Conservation (phyloP, 2,329 filamentous ascomycete genomes). For the Sporothrix schenckii region DNA sequence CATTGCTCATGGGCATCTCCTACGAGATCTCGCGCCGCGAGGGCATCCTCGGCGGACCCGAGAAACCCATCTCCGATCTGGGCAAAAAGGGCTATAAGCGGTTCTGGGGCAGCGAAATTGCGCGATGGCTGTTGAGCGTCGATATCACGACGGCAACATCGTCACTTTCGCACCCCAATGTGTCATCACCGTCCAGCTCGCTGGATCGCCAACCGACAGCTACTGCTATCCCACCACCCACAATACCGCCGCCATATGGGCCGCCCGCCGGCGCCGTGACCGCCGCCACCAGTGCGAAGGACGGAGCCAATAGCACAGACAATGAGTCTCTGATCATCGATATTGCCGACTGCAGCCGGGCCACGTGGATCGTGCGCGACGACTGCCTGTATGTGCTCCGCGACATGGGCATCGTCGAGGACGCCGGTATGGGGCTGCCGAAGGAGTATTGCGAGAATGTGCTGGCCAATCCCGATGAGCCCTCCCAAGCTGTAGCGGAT, state of each 20-base stretch:
- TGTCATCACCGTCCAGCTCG: not conserved
- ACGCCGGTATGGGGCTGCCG: constrained; percentile 55
- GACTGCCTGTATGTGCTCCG: constrained; percentile 79
- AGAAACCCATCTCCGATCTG: constrained; percentile 87
- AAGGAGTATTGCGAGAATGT: constrained; percentile 32
- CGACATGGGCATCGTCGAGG: constrained; percentile 73
- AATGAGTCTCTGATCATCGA: constrained; percentile 58
- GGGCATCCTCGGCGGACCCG: constrained; percentile 82
- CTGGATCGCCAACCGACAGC: not conserved
- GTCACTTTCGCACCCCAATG: not conserved
- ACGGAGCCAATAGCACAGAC: not conserved
- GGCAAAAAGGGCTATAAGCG: constrained; percentile 79
- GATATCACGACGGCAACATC: constrained; percentile 37
- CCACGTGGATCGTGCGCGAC: constrained; percentile 81
- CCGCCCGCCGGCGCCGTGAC: not conserved
- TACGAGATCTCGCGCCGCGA: constrained; percentile 90
- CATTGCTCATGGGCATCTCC: constrained; percentile 86
- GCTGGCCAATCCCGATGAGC: constrained; percentile 8
- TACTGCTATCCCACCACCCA: constrained; percentile 2
- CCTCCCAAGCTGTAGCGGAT: not conserved
- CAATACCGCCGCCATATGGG: not conserved
- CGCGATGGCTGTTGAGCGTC: constrained; percentile 63
- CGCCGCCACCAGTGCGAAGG: not conserved
- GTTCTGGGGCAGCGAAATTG: constrained; percentile 85
- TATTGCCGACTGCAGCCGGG: constrained; percentile 70